phyloP scores from a whole-genome alignment of 2,329 filamentous ascomycete species.

The Daldinia sp. region DNA sequence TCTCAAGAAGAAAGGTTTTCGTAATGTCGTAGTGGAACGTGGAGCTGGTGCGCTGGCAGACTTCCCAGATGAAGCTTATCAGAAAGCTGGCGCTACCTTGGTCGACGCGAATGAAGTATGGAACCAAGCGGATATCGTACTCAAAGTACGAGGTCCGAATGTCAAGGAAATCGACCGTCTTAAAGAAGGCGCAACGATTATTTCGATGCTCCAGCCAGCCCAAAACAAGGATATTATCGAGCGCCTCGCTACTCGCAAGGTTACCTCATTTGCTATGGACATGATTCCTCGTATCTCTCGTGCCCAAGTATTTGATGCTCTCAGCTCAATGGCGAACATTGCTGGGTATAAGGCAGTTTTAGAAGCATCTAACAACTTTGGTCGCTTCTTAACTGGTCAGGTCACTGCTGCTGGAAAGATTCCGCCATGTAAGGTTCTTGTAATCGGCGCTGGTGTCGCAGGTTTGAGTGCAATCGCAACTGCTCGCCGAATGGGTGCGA shows the following conservation, averaged over 20 bases:
- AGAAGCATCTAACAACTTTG: constrained; percentile 90
- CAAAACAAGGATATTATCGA: constrained; percentile 83
- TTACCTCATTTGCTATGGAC: constrained; percentile 90
- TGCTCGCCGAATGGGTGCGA: constrained; percentile 85
- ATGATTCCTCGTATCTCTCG: constrained; percentile 91
- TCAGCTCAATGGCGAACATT: constrained; percentile 95
- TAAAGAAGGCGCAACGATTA: constrained; percentile 77
- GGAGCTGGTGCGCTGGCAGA: constrained; percentile 83
- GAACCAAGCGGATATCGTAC: constrained; percentile 79
- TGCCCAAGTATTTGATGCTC: constrained; percentile 87
- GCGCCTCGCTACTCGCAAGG: constrained; percentile 75
- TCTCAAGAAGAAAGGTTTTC: constrained; percentile 87
- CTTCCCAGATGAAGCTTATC: constrained; percentile 82
- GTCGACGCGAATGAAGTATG: constrained; percentile 78
- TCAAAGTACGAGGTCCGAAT: constrained; percentile 85
- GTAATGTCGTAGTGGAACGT: constrained; percentile 79
- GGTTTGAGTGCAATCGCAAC: constrained; percentile 90
- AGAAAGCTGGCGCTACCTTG: constrained; percentile 80
- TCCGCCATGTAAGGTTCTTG: constrained; percentile 87
- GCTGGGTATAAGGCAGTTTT: constrained; percentile 92
- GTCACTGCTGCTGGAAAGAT: constrained; percentile 92
- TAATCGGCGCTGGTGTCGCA: constrained; percentile 91
- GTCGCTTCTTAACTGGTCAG: constrained; percentile 88
- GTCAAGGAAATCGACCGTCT: constrained; percentile 76
- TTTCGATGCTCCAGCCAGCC: constrained; percentile 85